Base-by-base conservation (phyloP, 768 basidiomycete genomes). In the Holtermannia corniformis region DNA sequence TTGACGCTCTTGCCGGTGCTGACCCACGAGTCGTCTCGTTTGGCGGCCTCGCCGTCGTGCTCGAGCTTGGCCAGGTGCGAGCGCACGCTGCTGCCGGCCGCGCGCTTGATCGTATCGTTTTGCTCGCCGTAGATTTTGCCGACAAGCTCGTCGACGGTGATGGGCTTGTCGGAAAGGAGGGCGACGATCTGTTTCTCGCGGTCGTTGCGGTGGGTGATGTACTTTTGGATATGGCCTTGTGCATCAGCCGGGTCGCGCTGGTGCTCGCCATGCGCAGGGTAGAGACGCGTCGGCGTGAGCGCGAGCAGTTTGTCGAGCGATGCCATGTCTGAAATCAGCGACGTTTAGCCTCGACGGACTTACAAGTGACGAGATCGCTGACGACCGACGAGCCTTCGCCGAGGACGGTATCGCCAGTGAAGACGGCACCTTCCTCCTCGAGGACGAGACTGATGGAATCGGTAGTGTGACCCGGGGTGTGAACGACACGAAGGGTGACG, bases 371-470 rank as follows among this genome's bases (percentile, higher is more conserved):
- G 13, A 96, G 80, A 62, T 93, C 85, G 59, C 86, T 85, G 67
- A 96, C 95, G 3, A 92, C 82, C 2, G 91, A 78, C 0, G 89
- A 88, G 5, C 91, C 90, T 57, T 90, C 82, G 0, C 93, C 93
- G 25, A 97, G 79, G 5, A 96, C 81, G 3, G 83, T 87, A 73
- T 97, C 93, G 0, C 85, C 87, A 0, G 89, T 92, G 75, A 92
- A 91, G 14, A 96, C 77, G 0, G 82, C 83, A 22, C 75, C 74
- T 62, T 92, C 87, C 2, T 64, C 67, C 43, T 79, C 78, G 47
- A 90, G 75, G 51, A 82, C 75, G 37, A 96, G 75, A 46, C 78
- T 82, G 64, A 95, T 79, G 2, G 87, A 91, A 70, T 97, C 93
- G 44, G 74, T 62, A 0, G 93, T 96, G 61, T 96, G 93, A 0